Percentiles rank a stretch among this genome's conserved stretches.
Evolutionary conservation across 2,329 filamentous ascomycete species (phyloP).

Genomic region (Colletotrichum sp.): DNA sequence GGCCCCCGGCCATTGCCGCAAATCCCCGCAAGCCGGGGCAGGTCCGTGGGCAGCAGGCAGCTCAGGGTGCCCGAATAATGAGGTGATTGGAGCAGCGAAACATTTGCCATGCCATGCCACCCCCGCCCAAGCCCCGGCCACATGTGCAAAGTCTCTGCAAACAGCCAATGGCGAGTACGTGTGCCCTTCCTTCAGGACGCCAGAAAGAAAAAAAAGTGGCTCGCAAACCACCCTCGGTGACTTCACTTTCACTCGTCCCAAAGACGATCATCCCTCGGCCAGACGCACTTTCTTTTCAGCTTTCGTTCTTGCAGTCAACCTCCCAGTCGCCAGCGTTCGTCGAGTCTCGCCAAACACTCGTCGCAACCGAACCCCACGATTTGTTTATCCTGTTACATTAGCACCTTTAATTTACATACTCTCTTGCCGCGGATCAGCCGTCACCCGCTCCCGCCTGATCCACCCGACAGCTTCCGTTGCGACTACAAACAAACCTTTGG

Average conservation of each 20-base stretch:
- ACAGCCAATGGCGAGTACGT: background rate
- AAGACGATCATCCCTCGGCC: background rate
- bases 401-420: background rate
- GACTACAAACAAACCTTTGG: background rate
- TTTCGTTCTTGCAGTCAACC: background rate
- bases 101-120: background rate
- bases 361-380: background rate
- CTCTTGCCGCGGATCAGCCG: background rate
- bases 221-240: background rate
- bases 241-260: background rate
- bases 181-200: background rate
- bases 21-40: background rate
- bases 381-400: background rate
- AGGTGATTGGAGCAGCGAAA: background rate
- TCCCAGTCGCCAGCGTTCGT: background rate
- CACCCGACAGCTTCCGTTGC: background rate
- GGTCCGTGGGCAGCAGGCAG: background rate
- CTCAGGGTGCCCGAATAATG: background rate
- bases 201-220: background rate
- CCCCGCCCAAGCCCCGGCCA: background rate
- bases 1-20: background rate
- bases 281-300: background rate
- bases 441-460: background rate
- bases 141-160: background rate
- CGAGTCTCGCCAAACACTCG: background rate